Base-by-base conservation (phyloP, 208 protist genomes). In the Leishmania lainsoni region DNA sequence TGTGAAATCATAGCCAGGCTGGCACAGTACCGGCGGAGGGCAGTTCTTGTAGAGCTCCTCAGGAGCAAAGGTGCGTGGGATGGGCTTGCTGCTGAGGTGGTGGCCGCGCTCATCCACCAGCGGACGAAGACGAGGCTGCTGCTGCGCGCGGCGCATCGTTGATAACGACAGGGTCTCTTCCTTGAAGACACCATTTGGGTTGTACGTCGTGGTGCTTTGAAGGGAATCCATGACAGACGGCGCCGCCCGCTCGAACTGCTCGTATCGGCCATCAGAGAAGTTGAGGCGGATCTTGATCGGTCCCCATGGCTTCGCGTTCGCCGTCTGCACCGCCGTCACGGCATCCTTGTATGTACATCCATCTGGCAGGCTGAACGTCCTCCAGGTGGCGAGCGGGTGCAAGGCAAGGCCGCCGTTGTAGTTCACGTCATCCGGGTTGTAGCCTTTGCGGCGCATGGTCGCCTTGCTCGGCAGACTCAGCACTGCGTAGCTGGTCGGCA, bases 1-100 rank as follows among this genome's bases (percentile, higher is more conserved):
- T 3, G 92, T 95, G 80, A 97, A 97, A 85, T 95, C 92, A 83
- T 94, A 97, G 78, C 94, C 94, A 20, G 91, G 88, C 87, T 96
- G 90, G 45, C 89, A 90, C 52, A 92, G 81, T 39, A 96, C 88
- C 71, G 94, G 94, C 26, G 92, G 92, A 3, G 94, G 94, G 78
- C 87, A 93, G 42, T 93, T 87, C 80, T 87, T 85, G 90, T 95
- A 96, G 39, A 97, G 80, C 70, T 87, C 82, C 84, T 96, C 86
- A 6, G 94, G 92, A 1, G 92, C 91, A 75, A 97, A 97, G 73
- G 89, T 91, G 76, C 86, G 85, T 20, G 88, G 91, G 5, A 81
- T 81, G n/a, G 74, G 74, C 83, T 90, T 90, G 39, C 65, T 61
- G 70, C 81, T 85, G 29, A 86, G 87, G 86, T 91, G 79, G 85